These are phyloP conservation scores for Chaetomiaceae sp. DNA, from an alignment of 2,329 filamentous ascomycete species.

Conservation along the genomic window DNA sequence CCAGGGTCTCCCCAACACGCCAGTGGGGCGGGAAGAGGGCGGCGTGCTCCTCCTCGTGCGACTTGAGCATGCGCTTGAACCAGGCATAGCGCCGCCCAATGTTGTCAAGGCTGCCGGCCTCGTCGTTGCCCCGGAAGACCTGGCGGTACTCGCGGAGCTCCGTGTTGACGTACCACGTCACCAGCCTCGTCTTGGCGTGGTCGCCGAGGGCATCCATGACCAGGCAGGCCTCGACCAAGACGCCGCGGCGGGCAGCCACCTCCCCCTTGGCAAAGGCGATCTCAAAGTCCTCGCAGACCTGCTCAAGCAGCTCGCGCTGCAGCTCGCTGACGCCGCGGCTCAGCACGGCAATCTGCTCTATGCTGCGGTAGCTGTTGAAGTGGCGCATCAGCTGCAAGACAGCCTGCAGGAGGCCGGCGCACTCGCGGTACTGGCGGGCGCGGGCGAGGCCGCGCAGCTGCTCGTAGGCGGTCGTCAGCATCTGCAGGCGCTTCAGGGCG, in stretches of 20 bases:
- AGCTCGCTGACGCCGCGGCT: slow-evolving; percentile 91
- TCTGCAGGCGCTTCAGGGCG: slow-evolving; percentile 91
- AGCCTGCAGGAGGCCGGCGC: slow-evolving; percentile 86
- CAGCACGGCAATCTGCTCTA: slow-evolving; percentile 93
- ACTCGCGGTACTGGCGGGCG: slow-evolving; percentile 88
- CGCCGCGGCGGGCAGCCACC: slow-evolving; percentile 62
- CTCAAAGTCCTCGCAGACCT: slow-evolving; percentile 99
- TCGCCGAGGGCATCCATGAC: slow-evolving; percentile 96
- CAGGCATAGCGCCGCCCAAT: slow-evolving; percentile 92
- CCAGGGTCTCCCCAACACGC: slow-evolving; percentile 85
- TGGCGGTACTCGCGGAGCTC: slow-evolving; percentile 92
- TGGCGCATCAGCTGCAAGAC: slow-evolving; percentile 97
- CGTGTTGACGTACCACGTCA: slow-evolving; percentile 98
- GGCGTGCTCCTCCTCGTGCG: slow-evolving; percentile 89
- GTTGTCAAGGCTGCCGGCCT: slow-evolving; percentile 93
- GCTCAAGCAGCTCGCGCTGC: slow-evolving; percentile 87
- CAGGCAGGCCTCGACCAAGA: slow-evolving; percentile 79
- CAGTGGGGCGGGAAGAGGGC: slow-evolving; percentile 81
- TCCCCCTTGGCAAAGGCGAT: slow-evolving; percentile 88
- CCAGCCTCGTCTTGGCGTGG: slow-evolving; percentile 70
- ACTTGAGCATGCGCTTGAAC: slow-evolving; percentile 94
- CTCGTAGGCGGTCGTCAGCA: slow-evolving; percentile 98
- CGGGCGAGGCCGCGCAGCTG: slow-evolving; percentile 80
- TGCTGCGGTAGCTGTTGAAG: slow-evolving; percentile 96
- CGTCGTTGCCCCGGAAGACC: slow-evolving; percentile 93